These are phyloP conservation scores for Jackrogersella minutella DNA, from an alignment of 495 filamentous ascomycete species.

Conservation along the genomic window DNA sequence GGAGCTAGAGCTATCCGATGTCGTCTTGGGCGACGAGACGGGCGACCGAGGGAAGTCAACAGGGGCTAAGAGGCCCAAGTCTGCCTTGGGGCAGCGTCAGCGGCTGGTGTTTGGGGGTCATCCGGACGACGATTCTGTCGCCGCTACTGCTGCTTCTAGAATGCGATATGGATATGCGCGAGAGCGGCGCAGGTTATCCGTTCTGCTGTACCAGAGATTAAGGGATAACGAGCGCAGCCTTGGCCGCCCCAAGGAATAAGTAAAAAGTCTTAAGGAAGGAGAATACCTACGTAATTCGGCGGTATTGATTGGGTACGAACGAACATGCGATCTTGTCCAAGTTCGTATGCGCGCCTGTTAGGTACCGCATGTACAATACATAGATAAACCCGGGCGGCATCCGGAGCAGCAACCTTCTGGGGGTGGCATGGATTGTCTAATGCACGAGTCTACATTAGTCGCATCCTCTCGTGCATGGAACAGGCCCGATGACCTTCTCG, in stretches of 20 bases:
- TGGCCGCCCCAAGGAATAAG: no score
- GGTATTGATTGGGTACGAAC: no score
- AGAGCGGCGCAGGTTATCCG: slow-evolving; percentile 15
- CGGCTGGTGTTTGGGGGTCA: no score
- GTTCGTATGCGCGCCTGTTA: no score
- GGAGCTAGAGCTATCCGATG: not conserved
- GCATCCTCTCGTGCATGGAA: slow-evolving; percentile 23
- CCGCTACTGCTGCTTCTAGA: not conserved
- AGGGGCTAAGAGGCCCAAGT: slow-evolving; percentile 1
- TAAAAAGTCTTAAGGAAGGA: no score
- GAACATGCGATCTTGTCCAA: no score
- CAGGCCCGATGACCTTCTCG: slow-evolving; percentile 30
- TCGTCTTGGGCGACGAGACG: not conserved
- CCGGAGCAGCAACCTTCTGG: not conserved
- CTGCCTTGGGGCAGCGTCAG: slow-evolving; percentile 20
- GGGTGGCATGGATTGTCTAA: not conserved
- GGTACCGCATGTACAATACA: no score
- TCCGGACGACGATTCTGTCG: not conserved
- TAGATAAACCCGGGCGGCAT: no score
- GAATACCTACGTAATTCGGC: no score
- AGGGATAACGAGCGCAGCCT: no score
- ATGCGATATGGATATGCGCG: slow-evolving; percentile 14
- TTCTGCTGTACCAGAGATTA: not conserved
- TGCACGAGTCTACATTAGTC: not conserved
- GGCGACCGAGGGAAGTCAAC: not conserved